Evolutionary conservation across 495 filamentous ascomycete species (phyloP).

Genomic region (Tricharina praecox): DNA sequence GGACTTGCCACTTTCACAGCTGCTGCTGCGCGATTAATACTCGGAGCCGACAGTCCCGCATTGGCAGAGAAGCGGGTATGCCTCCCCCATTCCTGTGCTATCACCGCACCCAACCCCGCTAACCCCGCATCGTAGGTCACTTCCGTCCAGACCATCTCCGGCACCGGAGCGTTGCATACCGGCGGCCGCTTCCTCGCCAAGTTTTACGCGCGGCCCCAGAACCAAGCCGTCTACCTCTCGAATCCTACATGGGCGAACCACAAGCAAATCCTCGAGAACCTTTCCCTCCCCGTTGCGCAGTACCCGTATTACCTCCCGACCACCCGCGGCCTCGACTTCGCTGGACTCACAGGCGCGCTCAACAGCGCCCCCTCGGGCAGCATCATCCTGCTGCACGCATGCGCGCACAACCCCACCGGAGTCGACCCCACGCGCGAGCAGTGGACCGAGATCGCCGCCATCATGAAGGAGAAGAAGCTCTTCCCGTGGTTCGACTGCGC

Average conservation of each 20-base stretch:
- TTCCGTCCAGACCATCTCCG: conserved; percentile 69
- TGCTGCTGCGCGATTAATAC: conserved; percentile 76
- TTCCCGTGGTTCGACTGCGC: conserved; percentile 99
- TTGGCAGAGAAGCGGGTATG: conserved; percentile 64
- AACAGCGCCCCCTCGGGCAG: conserved; percentile 52
- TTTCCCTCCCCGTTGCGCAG: conserved; percentile 52
- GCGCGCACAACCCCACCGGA: conserved; percentile 95
- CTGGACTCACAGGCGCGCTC: conserved; percentile 61
- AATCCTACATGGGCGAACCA: conserved; percentile 97
- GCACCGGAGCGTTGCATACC: conserved; percentile 78
- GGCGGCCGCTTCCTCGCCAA: conserved; percentile 72
- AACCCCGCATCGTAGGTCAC: conserved; percentile 29
- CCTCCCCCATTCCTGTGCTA: not conserved
- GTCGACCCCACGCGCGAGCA: conserved; percentile 89
- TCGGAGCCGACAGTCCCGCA: conserved; percentile 64
- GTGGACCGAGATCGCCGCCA: conserved; percentile 70
- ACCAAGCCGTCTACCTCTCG: conserved; percentile 68
- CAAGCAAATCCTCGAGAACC: conserved; percentile 94
- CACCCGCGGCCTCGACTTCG: conserved; percentile 82
- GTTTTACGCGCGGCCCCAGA: conserved; percentile 44
- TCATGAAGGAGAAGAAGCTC: conserved; percentile 58
- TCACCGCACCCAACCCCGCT: not conserved
- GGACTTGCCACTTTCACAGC: conserved; percentile 68
- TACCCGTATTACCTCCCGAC: conserved; percentile 87
- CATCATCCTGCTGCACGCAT: conserved; percentile 86